Base-by-base conservation (phyloP, 768 basidiomycete species). In the Phaeolepiota aurea region DNA sequence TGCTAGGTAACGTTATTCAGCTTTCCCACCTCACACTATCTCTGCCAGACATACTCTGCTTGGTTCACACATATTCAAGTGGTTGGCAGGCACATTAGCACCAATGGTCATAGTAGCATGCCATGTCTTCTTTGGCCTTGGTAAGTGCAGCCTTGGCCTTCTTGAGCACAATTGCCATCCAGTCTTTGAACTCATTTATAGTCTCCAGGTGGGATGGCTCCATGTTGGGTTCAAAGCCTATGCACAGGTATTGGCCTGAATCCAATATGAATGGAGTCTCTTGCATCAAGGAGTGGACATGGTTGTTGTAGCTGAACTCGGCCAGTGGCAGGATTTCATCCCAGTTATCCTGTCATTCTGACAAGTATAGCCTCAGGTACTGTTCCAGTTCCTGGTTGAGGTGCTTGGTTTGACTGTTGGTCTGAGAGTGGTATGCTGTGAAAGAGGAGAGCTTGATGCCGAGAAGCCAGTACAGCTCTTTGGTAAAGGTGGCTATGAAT, bases 261-360 rank as follows among this genome's bases (percentile, higher is more conserved):
- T 35, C 16, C n/a, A 35, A 19, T 15, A 35, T 35, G 18, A 35
- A 58, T 0, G 53, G 59, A 19, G 54, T 53, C 15, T 52, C 38
- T 10, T 49, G 44, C 12, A 54, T 61, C 9, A 54, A 41, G 1
- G 51, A 28, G 35, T 49, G 40, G 1, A 45, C 21, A 11, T 52
- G 34, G 30, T 55, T 54, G 37, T 62, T 62, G 46, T 54, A 55
- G 4, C 54, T 43, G 35, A 61, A 62, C 31, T 60, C 52, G 2
- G 58, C 52, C 4, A 50, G 40, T 11, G 52, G 42, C 0, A 61
- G 41, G 10, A 50, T 48, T 3, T 47, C 36, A 0, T 49, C 40
- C 60, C 60, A 63, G 23, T 62, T 46, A 41, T 51, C 42, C 21
- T 58, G 54, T 13, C 48, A 40, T 38, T 54, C 51, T 37, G 49